These are phyloP conservation scores for Cochliopodium minus DNA, from an alignment of 208 protist species.

Conservation along the genomic window DNA sequence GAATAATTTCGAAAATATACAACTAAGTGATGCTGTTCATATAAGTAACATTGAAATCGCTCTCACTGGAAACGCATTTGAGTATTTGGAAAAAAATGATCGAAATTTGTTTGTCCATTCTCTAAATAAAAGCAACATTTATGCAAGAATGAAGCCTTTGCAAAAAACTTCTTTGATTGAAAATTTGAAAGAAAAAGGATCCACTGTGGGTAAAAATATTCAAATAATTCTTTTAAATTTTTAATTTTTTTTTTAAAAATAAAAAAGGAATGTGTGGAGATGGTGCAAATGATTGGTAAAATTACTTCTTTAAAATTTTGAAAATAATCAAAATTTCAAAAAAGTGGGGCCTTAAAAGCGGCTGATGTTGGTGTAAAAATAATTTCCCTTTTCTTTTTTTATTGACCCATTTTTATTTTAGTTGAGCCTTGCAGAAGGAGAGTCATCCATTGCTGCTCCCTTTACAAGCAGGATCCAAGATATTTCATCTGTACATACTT, in stretches of 20 bases:
- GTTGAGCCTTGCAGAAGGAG: conserved; percentile 11
- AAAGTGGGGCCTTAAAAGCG: conserved; percentile 7
- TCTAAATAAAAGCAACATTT: too few relatives aligned
- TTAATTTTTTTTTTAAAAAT: too few relatives aligned
- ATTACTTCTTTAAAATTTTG: neutral
- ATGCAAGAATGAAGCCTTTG: conserved; percentile 15
- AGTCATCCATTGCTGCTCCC: conserved; percentile 21
- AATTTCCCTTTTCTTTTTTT: too few relatives aligned
- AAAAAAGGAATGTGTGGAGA: conserved; percentile 24
- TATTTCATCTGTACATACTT: conserved; percentile 4
- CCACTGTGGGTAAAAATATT: too few relatives aligned
- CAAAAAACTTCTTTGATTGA: conserved; percentile 15
- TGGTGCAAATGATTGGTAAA: conserved; percentile 23
- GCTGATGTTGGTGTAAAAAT: conserved; percentile 17
- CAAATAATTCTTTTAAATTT: too few relatives aligned
- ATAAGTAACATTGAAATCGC: too few relatives aligned
- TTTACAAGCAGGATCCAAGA: conserved; percentile 8
- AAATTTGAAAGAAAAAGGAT: neutral
- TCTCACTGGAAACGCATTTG: too few relatives aligned
- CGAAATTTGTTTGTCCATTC: too few relatives aligned
- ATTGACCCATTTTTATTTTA: too few relatives aligned
- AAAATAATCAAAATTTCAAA: neutral
- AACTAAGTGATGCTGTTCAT: too few relatives aligned
- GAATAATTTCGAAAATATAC: too few relatives aligned
- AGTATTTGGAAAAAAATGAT: too few relatives aligned